Base-by-base conservation (phyloP, 352 stramenopile species). In the Pythium brassicae region DNA sequence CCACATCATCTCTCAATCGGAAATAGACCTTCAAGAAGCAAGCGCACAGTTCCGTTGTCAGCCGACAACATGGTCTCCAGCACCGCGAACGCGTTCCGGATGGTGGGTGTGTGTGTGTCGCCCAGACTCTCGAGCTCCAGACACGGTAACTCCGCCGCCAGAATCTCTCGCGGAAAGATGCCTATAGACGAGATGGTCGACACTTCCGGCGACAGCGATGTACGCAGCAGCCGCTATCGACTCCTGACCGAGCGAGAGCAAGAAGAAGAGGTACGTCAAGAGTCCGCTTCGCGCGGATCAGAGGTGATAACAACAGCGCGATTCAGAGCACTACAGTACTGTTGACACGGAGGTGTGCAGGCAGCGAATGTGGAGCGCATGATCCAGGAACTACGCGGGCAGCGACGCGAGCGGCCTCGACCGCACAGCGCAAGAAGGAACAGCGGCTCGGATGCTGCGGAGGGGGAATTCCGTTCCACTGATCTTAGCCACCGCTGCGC, bases 311-410 rank as follows among this genome's bases (percentile, higher is more conserved):
- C n/a, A n/a, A 35, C 29, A 9, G 9, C 29, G 29, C 9, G 29
- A 35, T 35, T 4, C 29, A 35, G 9, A 9, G 5, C 9, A 4
- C 9, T 4, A 35, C 29, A 10, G 5, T 35, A 9, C 29, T 35
- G 34, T 15, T 37, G 20, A 35, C 9, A 3, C 22, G 60, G 12
- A 19, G 20, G 59, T 19, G 32, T 56, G 2, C 23, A 79, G 71
- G 56, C 59, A 2, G 61, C 69, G 35, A 68, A 75, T 26, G 69
- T 85, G 4, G 63, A 70, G 27, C 72, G 74, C 17, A 78, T 84
- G 57, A 70, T 83, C 20, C 58, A 55, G 2, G 68, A 84, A 22
- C 52, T 85, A 17, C 55, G 76, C 46, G 50, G 53, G 12, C 63
- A 71, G 39, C 55, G 63, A 6, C 53, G 62, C 12, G 45, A 55